Base-by-base conservation (phyloP, 805 yeast genomes). In the Kazachstania viticola region DNA sequence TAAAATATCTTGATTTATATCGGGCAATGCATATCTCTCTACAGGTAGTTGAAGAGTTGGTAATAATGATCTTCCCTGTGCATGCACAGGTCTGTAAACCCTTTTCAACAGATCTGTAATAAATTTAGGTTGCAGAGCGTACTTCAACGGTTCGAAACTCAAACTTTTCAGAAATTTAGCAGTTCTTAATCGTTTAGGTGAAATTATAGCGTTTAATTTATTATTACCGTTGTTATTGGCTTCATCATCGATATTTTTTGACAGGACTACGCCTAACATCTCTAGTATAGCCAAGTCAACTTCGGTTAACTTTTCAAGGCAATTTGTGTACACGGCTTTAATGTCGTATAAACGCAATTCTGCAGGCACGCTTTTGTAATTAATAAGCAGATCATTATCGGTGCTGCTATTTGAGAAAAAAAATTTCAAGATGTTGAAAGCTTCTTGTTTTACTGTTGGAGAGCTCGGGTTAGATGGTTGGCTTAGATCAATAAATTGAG, bases 111-210 rank as follows among this genome's bases (percentile, higher is more conserved):
- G 59, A 26, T 69, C 72, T 2, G 54, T 56, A 2, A 77, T 37
- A 37, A 73, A 77, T 3, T 56, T 47, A 0, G 85, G 82, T 21
- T 71, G 67, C 1, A 80, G 41, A 3, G 75, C 68, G 33, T 61
- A 56, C n/a, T 58, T 54, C 9, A 63, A 37, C 0, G 72, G 67
- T 29, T 64, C 73, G 27, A 62, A 62, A 32, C 84, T 71, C 31
- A 85, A 57, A 14, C 85, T 73, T 27, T 70, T 69, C 32, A 88
- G 63, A 47, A 88, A 87, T 56, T 88, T 91, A 35, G 80, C 94
- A 0, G 97, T 88, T 41, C 96, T 64, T 44, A 80, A 50, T n/a
- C 79, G 65, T 38, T 73, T 73, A 1, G 96, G 95, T 0, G 96
- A 87, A 9, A 87, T 71, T 9, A 80, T 56, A 0, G 71, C 54